A percentile compares a stretch with the other conserved stretches of the same genome.
Conservation (phyloP, 176 grass and related monocot genomes). For the Carex cristatella region DNA sequence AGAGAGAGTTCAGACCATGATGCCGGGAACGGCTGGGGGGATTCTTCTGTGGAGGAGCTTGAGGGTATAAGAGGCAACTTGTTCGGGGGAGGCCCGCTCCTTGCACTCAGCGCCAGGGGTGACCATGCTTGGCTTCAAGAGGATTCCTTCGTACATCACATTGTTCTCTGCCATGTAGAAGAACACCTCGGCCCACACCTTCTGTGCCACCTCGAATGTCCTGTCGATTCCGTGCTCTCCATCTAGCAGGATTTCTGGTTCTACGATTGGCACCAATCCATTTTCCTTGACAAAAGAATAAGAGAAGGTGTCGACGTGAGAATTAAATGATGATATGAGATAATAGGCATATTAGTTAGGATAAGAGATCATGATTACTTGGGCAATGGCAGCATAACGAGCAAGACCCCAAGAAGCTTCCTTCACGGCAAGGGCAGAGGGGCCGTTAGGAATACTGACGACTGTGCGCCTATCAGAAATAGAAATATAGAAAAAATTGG, state of each 20-base stretch:
- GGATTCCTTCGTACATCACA: conserved; percentile 84
- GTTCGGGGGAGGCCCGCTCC: conserved; percentile 65
- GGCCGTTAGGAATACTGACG: conserved; percentile 92
- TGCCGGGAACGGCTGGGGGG: conserved; percentile 84
- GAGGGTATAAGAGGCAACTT: conserved; percentile 75
- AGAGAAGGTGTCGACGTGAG: neutral
- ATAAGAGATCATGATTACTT: conserved; percentile 36
- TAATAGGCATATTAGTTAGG: neutral
- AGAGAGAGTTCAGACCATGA: conserved; percentile 49
- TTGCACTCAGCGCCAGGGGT: conserved; percentile 88
- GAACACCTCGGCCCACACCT: conserved; percentile 90
- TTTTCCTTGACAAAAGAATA: conserved; percentile 52
- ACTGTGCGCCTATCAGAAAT: conserved; percentile 75
- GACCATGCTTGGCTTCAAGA: conserved; percentile 98
- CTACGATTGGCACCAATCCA: conserved; percentile 92
- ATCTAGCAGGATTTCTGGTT: conserved; percentile 92
- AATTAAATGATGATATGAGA: neutral
- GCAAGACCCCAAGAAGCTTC: conserved; percentile 98
- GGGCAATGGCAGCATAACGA: conserved; percentile 89
- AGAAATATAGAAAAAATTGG: neutral
- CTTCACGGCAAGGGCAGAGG: conserved; percentile 87
- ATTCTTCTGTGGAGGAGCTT: conserved; percentile 94
- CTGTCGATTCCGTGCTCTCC: conserved; percentile 80
- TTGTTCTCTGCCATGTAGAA: conserved; percentile 92
- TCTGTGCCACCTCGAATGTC: conserved; percentile 79